Base-by-base conservation (phyloP, 495 filamentous ascomycete species). In the Podospora appendiculata region DNA sequence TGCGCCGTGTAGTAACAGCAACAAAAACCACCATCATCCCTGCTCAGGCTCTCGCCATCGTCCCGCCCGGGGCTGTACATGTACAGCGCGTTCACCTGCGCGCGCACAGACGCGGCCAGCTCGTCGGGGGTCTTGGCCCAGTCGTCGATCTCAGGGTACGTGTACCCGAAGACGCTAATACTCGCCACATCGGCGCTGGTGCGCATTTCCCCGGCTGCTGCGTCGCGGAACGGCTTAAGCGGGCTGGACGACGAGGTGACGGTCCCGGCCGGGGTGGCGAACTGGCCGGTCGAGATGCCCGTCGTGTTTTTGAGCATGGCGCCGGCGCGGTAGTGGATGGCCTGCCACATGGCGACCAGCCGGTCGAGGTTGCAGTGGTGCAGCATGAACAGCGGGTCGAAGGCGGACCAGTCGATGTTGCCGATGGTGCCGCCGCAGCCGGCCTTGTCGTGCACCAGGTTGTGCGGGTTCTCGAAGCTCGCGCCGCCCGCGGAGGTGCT, bases 361-460 rank as follows among this genome's bases (percentile, higher is more conserved):
- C 74, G 71, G 62, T 79, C 77, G 41, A 77, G 58, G 49, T 79
- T 77, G 51, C 62, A 65, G 58, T 73, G 68, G 52, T 72, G 62
- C 34, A 72, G 63, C 64, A 73, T 65, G 44, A 74, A 72, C 32
- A 74, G 47, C 17, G 69, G 52, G 38, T 72, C 70, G 48, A 71
- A 70, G 8, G 59, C 62, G 1, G 66, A 66, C 52, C 62, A 53
- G 41, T 64, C 59, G 32, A 70, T 41, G 35, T 56, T 53, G 0
- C 54, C 52, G 44, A 71, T 56, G 6, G 67, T 63, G 6, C 67
- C 25, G 25, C 25, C 25, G 50, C 64, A 69, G 3, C 63, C 63
- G 7, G 66, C 66, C 32, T 46, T 51, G 35, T 64, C 55, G 41
- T 73, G 67, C 0, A 73, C 52, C 5, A 55, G 19, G 16, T 65